A percentile compares a stretch with the other conserved stretches of the same genome.
These are phyloP conservation scores for Fusarium sp. DNA, from an alignment of 2,329 filamentous ascomycete genomes.

Conservation along the genomic window DNA sequence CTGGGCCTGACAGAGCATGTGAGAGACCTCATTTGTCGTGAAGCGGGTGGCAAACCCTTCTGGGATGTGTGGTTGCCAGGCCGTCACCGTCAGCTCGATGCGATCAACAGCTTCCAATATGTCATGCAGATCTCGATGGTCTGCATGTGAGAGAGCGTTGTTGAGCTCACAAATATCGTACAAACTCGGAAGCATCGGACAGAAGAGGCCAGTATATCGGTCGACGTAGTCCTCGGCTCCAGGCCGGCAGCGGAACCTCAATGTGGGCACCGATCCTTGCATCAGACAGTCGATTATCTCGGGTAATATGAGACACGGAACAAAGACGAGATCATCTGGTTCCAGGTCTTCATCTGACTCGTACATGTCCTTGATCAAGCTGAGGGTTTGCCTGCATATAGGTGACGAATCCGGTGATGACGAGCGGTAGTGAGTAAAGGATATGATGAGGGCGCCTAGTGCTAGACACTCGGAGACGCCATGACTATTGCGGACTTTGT, in stretches of 20 bases:
- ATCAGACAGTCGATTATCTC: conserved; percentile 44
- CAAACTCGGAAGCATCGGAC: conserved; percentile 39
- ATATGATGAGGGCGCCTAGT: conserved; percentile 33
- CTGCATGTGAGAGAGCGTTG: conserved; percentile 12
- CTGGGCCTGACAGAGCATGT: conserved; percentile 47
- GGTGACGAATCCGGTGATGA: conserved; percentile 14
- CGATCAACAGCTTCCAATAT: conserved; percentile 3
- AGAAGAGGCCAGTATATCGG: conserved; percentile 42
- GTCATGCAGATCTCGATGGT: conserved; percentile 3
- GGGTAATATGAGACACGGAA: conserved; percentile 37
- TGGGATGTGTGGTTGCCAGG: conserved; percentile 41
- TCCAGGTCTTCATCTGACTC: conserved; percentile 2
- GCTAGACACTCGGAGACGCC: conserved; percentile 33
- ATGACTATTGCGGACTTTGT: conserved; percentile 12
- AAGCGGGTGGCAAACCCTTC: conserved; percentile 32
- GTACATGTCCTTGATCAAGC: conserved; percentile 34
- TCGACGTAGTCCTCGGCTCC: conserved; percentile 31
- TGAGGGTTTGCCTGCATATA: conserved; percentile 36
- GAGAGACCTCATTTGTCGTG: conserved; percentile 38
- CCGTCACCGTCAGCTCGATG: conserved; percentile 25
- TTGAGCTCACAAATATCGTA: conserved; percentile 44
- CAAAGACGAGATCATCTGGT: conserved; percentile 21
- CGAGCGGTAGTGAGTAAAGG: conserved; percentile 31
- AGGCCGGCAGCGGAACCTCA: conserved; percentile 28
- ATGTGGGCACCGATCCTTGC: conserved; percentile 32